Evolutionary conservation across 164 flowering plant genomes (phyloP).

Genomic region (Sextonia rubra): DNA sequence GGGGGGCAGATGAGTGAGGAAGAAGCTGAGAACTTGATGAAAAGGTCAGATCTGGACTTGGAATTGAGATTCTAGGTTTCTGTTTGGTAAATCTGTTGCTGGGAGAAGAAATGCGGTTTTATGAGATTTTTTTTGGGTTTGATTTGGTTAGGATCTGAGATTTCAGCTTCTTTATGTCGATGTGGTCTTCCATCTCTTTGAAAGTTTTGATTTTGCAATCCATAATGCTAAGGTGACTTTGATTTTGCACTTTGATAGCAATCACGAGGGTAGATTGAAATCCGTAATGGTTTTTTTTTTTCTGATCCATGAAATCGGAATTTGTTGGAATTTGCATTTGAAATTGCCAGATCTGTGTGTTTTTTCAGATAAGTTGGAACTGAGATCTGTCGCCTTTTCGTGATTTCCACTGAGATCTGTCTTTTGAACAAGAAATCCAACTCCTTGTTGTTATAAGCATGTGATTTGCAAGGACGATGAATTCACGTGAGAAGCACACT

Average conservation of each 20-base stretch:
- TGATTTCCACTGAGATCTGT: background rate
- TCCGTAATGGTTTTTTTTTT: too few species aligned
- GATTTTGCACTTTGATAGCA: background rate
- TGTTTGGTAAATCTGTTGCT: background rate
- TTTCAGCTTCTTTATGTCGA: background rate
- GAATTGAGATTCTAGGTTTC: background rate
- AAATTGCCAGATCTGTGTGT: background rate
- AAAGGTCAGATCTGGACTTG: conserved; percentile 61
- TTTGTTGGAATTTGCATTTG: background rate
- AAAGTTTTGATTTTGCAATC: background rate
- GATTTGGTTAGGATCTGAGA: background rate
- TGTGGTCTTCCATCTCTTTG: background rate
- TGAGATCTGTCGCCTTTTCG: background rate
- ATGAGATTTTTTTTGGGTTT: background rate
- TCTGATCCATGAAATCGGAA: background rate
- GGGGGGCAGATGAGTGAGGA: conserved; percentile 96
- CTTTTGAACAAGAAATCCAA: too few species aligned
- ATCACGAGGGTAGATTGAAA: too few species aligned
- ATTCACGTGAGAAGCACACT: background rate
- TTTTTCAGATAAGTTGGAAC: background rate
- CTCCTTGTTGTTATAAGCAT: too few species aligned
- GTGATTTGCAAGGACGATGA: too few species aligned
- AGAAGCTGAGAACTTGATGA: conserved; percentile 69
- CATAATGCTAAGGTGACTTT: background rate
- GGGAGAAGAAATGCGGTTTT: background rate